phyloP scores from a whole-genome alignment of 352 stramenopile genomes.

The Pythium rhizo-oryzae region DNA sequence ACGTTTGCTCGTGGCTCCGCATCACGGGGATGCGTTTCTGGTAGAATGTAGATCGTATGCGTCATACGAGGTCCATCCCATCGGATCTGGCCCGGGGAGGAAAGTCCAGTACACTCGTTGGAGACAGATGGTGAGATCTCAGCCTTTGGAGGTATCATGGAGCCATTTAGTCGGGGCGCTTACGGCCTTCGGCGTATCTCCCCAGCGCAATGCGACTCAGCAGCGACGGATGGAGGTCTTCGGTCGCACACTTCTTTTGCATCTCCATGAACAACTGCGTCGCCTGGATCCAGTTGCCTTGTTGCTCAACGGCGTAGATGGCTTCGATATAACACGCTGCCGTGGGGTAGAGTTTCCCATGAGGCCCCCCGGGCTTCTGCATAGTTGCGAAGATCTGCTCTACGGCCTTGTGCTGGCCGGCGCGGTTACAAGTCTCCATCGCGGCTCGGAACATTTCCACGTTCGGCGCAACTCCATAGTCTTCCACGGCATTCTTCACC shows the following conservation, averaged over 20 bases:
- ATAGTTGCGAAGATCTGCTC: conserved; percentile 75
- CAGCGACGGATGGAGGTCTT: conserved; percentile 51
- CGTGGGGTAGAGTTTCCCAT: conserved; percentile 38
- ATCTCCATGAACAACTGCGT: conserved; percentile 80
- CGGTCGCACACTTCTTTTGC: conserved; percentile 51
- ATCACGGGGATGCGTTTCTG: too few relatives aligned
- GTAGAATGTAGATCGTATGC: too few relatives aligned
- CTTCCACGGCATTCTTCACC: conserved; percentile 42
- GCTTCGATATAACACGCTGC: conserved; percentile 72
- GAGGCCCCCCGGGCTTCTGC: conserved; percentile 37
- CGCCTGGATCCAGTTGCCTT: conserved; percentile 63
- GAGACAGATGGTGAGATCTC: too few relatives aligned
- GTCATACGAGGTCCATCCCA: too few relatives aligned
- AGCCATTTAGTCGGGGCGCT: conserved; percentile 18
- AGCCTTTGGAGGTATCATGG: too few relatives aligned
- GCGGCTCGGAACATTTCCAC: conserved; percentile 53
- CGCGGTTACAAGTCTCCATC: conserved; percentile 72
- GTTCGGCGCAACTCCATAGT: conserved; percentile 48
- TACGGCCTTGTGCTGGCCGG: conserved; percentile 47
- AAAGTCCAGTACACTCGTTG: too few relatives aligned
- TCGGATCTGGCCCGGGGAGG: too few relatives aligned
- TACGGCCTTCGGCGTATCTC: conserved; percentile 54
- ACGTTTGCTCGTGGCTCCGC: too few relatives aligned
- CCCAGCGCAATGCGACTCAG: conserved; percentile 69
- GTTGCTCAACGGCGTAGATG: conserved; percentile 71